Evolutionary conservation across 176 grass and related monocot species (phyloP).

Genomic region (Neostapfia colusana): DNA sequence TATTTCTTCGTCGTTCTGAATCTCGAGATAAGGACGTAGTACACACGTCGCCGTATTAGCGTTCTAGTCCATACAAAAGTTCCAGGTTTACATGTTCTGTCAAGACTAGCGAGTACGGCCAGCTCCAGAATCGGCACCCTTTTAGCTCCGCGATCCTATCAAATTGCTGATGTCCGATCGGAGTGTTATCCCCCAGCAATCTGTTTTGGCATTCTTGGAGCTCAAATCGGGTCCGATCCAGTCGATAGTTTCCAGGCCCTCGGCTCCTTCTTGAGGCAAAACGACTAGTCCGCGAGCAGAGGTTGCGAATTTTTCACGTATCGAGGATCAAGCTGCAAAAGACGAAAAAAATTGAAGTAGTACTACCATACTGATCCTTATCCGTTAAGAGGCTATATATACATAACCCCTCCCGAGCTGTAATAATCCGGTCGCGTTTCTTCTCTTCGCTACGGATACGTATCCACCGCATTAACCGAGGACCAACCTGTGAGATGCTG

Average conservation of each 20-base stretch:
- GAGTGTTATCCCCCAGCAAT: no score
- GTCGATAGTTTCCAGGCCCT: no score
- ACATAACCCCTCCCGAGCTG: constrained; percentile 26
- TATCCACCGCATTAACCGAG: background rate
- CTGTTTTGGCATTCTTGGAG: no score
- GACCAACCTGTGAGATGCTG: constrained; percentile 47
- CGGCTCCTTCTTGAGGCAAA: background rate
- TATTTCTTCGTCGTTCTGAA: constrained; percentile 7
- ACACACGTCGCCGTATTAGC: background rate
- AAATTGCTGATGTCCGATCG: no score
- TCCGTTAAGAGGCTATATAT: constrained; percentile 37
- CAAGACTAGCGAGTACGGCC: no score
- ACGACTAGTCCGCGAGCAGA: background rate
- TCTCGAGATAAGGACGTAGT: background rate
- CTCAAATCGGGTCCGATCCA: no score
- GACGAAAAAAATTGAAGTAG: background rate
- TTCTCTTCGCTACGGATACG: background rate
- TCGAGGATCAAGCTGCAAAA: background rate
- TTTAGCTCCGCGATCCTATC: no score
- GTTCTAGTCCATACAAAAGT: background rate
- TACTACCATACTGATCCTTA: constrained; percentile 53
- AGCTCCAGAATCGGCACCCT: no score
- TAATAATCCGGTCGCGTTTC: background rate
- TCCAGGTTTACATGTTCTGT: background rate
- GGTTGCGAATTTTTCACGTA: background rate